Evolutionary conservation across 2,329 filamentous ascomycete genomes (phyloP), one percentile per base, ranked within the genome.

Genomic region (Colletotrichum graminicola): DNA sequence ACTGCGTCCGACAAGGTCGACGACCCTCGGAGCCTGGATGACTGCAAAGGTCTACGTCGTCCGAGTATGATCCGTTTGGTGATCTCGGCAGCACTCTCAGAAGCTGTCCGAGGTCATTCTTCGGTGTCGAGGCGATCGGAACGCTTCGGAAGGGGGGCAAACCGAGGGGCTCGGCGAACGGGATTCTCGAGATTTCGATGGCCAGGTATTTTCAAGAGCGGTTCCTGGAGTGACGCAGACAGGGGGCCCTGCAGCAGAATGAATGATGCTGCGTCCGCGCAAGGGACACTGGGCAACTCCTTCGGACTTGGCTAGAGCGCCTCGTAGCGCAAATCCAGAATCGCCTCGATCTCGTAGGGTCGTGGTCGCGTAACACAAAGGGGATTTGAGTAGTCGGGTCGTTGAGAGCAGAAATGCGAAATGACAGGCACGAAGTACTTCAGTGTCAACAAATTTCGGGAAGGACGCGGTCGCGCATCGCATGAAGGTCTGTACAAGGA

Each of bases 391-490:
- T 57, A 36, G 55, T 41, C 36, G 55, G 55, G 65, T 64, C 66
- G 59, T 72, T 54, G 47, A 69, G 47, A 69, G 47, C 66, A 59
- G 47, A 63, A 72, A 16, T 63, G 69, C 66, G 69, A 72, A 72
- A 69, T 56, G 45, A 55, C 21, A 54, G 60, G 54, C 55, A 72
- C 47, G 66, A 47, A 62, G 59, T 71, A 72, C 67, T 56, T 71
- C 51, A 56, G 52, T 72, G 70, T 72, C 70, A 72, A 72, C 70
- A 72, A 72, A 70, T 72, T 56, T 72, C 70, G 67, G 67, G 57
- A 71, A 59, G 70, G 67, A 72, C 70, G 70, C 70, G 70, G 67
- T 72, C 70, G 70, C 70, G 70, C 70, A 72, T 49, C 67, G 67
- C 67, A 72, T 72, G 70, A 72, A 62, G 67, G 55, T 43, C 67